Evolutionary conservation across 179 eudicot genomes (phyloP), one percentile per base, ranked within the genome.

Genomic region (Nepenthes alata): DNA sequence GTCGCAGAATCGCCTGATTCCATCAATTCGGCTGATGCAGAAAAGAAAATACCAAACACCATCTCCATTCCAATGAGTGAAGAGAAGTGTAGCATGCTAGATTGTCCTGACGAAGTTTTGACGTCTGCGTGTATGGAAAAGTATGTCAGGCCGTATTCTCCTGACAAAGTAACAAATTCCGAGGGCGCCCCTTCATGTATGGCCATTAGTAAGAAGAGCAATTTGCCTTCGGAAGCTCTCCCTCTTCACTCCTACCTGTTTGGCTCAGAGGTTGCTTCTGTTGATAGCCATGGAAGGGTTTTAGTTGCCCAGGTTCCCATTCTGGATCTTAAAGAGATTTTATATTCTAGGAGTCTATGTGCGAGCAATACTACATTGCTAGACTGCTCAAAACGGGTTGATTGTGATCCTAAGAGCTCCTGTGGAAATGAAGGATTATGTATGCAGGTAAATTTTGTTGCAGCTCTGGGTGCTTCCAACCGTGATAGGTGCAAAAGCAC

Each of bases 261-360:
- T 69, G 74, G 67, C 8, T 70, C 87, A 48, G 75, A 75, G 59
- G 62, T 80, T 72, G 77, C 73, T 9, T 70, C 80, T 0, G 57
- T 82, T 53, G 80, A 77, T 62, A 65, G 68, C 63, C 36, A 56
- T 70, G 87, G 87, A 62, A 73, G 65, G 47, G 84, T 82, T 49
- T 55, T 66, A 63, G 59, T 82, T 72, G 47, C 68, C 53, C 66
- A 78, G 58, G 58, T 73, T 16, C 80, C 81, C 10, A 10, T 59
- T 14, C 60, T 73, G 55, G 72, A 69, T 53, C 47, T 72, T 14
- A 64, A 58, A 57, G 66, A 68, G 47, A 16, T 37, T 44, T 52
- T 64, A 35, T 57, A 64, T 61, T 67, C 61, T 57, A 55, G 57
- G 47, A 62, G 49, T 37, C 53, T 12, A 11, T 55, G 47, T 35